Base-by-base conservation (phyloP, 768 basidiomycete genomes). In the Boletus tylopilopsis region DNA sequence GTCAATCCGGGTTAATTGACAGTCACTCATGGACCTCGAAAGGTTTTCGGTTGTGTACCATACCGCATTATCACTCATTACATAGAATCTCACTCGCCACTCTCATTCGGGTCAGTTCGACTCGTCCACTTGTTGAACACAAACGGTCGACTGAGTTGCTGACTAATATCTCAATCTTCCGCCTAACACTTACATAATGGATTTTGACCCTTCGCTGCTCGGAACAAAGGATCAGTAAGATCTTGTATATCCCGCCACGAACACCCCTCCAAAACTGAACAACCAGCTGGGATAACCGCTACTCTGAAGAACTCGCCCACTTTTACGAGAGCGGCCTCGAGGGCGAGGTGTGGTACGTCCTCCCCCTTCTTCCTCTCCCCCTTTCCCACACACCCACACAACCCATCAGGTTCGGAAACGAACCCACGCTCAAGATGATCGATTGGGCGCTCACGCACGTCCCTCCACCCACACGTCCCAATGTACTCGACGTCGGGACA, bases 271-370 rank as follows among this genome's bases (percentile, higher is more conserved):
- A 30, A 53, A 21, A 47, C 42, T 36, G 24, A 24, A 21, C 21
- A 37, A 22, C 13, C 39, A 91, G 89, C 64, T 92, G 90, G 90
- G 87, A 92, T 61, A 58, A 72, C 36, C 82, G 87, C 8, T 93
- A 92, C 65, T 71, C 81, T 33, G 73, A 76, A 35, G 90, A 93
- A 60, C 68, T 91, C 27, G 64, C 62, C 32, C 87, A 87, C 59
- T 92, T 90, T 53, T 71, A 80, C 25, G 90, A 90, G 43, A 80
- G 82, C 25, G 84, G 86, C 18, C 88, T 92, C 61, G 88, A 90
- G 65, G 90, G 90, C 30, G 90, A 93, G 67, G 74, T 90, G 22
- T 93, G 90, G 90, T 89, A 54, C 47, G 78, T 64, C 3, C 8
- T 6, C 25, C 33, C 15, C 6, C 6, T 13, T 44, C 16, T 12